Conservation (phyloP, 306 rosid genomes). For the Benincasa hispida region DNA sequence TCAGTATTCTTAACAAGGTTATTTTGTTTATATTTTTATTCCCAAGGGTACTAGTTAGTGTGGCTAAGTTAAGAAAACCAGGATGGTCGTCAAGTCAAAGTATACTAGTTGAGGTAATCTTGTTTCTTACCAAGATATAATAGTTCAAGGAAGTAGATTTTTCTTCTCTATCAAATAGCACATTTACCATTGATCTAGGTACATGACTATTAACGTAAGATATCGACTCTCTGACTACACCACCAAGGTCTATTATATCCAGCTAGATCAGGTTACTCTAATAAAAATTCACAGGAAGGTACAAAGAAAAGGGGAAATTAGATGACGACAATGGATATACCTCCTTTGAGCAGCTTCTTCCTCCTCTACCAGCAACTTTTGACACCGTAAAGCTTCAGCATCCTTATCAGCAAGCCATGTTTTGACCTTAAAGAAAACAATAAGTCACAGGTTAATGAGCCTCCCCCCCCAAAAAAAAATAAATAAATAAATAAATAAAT, state of each 20-base stretch:
- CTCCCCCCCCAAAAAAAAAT: too few species aligned
- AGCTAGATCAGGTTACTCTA: not conserved
- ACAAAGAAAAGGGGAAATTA: not conserved
- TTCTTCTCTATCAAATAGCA: not conserved
- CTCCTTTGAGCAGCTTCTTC: constrained; percentile 84
- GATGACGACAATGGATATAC: constrained; percentile 18
- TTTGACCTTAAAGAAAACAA: constrained; percentile 33
- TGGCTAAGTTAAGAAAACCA: not conserved
- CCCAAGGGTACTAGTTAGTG: not conserved
- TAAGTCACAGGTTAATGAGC: constrained; percentile 9
- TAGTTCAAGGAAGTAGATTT: not conserved
- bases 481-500: too few species aligned
- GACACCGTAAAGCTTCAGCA: constrained; percentile 73
- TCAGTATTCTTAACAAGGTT: not conserved
- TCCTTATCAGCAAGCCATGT: constrained; percentile 81
- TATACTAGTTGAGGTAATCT: not conserved
- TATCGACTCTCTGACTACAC: not conserved
- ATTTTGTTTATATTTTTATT: not conserved
- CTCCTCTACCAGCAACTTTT: constrained; percentile 75
- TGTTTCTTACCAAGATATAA: not conserved
- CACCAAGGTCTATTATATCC: not conserved
- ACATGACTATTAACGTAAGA: not conserved
- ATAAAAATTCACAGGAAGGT: not conserved
- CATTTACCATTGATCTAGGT: not conserved
- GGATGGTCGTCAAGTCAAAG: not conserved